Conservation (phyloP, 2,329 filamentous ascomycete genomes). For the Erysiphe pisi region DNA sequence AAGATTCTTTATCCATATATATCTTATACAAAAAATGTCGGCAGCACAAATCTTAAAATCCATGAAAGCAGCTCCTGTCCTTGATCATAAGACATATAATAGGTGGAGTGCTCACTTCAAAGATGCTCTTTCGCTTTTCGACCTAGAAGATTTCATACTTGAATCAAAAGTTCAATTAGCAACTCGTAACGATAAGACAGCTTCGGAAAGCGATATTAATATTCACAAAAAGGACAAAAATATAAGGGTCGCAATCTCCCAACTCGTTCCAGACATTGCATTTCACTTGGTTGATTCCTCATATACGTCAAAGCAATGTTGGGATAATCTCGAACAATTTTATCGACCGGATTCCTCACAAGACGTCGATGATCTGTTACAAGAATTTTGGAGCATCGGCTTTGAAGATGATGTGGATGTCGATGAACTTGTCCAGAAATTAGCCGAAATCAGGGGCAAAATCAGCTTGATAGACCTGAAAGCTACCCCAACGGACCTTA, state of each 20-base stretch:
- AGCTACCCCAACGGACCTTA: neutral
- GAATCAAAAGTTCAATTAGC: neutral
- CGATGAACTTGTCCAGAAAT: neutral
- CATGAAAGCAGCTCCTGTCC: neutral
- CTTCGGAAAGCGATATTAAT: neutral
- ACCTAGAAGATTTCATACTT: neutral
- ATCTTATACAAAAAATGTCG: conserved; percentile 4
- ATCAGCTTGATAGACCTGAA: neutral
- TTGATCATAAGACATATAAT: neutral
- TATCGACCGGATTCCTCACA: neutral
- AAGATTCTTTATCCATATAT: neutral
- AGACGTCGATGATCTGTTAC: neutral
- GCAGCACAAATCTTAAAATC: conserved; percentile 26
- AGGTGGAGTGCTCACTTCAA: neutral
- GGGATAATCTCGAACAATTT: neutral
- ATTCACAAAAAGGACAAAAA: neutral
- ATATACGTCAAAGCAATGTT: neutral
- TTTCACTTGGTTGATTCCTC: neutral
- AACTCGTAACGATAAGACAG: neutral
- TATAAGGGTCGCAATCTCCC: neutral
- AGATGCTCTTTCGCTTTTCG: conserved; percentile 1
- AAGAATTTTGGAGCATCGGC: neutral
- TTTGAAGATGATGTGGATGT: neutral
- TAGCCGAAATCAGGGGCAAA: neutral
- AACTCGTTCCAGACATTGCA: neutral